Evolutionary conservation across 23 red algal genomes (phyloP).

Genomic region (Cyanidium caldarium): DNA sequence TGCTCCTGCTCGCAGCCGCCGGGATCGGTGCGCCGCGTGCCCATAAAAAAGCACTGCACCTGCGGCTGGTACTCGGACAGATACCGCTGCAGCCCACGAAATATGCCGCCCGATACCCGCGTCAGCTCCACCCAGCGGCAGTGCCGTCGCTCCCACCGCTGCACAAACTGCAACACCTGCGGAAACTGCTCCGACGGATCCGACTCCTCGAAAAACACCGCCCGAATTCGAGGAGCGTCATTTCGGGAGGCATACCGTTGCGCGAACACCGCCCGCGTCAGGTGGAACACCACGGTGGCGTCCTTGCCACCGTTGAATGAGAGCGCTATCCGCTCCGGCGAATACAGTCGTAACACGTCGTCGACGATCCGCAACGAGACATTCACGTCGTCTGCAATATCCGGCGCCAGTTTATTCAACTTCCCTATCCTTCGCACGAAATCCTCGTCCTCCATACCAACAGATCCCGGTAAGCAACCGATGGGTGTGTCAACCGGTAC

Average conservation of each 20-base stretch:
- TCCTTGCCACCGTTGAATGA: slow-evolving; percentile 99
- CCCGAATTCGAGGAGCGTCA: slow-evolving; percentile 7
- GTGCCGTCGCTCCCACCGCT: slow-evolving; percentile 9
- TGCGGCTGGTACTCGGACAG: slow-evolving; percentile 1
- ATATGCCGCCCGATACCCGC: slow-evolving; percentile 28
- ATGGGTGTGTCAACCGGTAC: too few species aligned
- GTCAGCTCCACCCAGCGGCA: slow-evolving; percentile 23
- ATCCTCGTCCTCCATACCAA: too few species aligned
- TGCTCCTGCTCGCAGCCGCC: slow-evolving; percentile 53
- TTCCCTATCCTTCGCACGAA: too few species aligned
- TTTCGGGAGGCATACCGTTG: neutral
- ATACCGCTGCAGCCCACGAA: slow-evolving; percentile 36
- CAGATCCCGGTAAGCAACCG: too few species aligned
- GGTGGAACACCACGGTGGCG: slow-evolving; percentile 79
- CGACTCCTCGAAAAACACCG: slow-evolving; percentile 38
- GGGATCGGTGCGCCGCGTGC: slow-evolving; percentile 69
- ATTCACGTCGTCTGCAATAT: slow-evolving; percentile 11
- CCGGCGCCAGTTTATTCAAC: slow-evolving; percentile 1
- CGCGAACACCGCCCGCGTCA: slow-evolving; percentile 52
- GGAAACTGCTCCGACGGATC: slow-evolving; percentile 37
- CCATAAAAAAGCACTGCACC: slow-evolving; percentile 56
- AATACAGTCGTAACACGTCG: slow-evolving; percentile 10
- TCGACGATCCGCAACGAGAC: slow-evolving; percentile 4
- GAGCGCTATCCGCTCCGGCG: slow-evolving; percentile 14
- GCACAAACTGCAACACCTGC: neutral